These are phyloP conservation scores for Eucalyptus curtisii DNA, from an alignment of 345 rosid species.

Conservation along the genomic window DNA sequence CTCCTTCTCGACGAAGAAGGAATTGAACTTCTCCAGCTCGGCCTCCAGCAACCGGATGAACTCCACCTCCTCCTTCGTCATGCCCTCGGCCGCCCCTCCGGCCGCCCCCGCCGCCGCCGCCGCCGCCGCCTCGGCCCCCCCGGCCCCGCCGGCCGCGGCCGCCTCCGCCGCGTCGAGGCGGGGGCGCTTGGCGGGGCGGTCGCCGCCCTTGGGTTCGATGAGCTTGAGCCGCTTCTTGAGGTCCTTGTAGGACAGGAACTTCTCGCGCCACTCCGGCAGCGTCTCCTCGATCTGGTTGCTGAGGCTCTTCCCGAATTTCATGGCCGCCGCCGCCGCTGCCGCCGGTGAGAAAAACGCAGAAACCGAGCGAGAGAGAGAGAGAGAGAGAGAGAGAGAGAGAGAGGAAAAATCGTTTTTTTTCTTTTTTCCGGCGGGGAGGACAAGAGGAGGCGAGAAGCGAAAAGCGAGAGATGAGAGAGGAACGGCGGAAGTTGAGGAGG, in stretches of 20 bases:
- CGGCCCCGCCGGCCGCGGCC: slow-evolving; percentile 11
- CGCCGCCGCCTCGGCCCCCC: background rate
- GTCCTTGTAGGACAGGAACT: slow-evolving; percentile 91
- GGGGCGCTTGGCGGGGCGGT: slow-evolving; percentile 41
- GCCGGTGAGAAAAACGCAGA: background rate
- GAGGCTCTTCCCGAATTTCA: slow-evolving; percentile 94
- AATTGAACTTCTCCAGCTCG: slow-evolving; percentile 87
- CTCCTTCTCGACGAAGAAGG: slow-evolving; percentile 88
- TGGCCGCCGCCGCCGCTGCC: too few species aligned
- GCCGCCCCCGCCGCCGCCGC: background rate
- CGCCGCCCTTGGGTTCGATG: slow-evolving; percentile 33
- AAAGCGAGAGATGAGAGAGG: background rate
- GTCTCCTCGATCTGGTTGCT: slow-evolving; percentile 97
- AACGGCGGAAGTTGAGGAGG: background rate
- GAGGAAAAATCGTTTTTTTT: background rate
- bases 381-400: background rate
- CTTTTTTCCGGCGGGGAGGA: background rate
- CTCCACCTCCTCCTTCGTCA: slow-evolving; percentile 62
- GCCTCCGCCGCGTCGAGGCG: slow-evolving; percentile 17
- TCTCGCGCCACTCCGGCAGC: slow-evolving; percentile 90
- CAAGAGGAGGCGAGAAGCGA: background rate
- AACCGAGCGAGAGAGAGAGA: background rate
- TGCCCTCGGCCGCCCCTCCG: slow-evolving; percentile 6
- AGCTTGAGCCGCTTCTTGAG: slow-evolving; percentile 82
- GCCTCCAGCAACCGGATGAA: slow-evolving; percentile 60